Evolutionary conservation across 805 yeast genomes (phyloP), one percentile per base, ranked within the genome.

Genomic region (Brettanomyces custersianus): DNA sequence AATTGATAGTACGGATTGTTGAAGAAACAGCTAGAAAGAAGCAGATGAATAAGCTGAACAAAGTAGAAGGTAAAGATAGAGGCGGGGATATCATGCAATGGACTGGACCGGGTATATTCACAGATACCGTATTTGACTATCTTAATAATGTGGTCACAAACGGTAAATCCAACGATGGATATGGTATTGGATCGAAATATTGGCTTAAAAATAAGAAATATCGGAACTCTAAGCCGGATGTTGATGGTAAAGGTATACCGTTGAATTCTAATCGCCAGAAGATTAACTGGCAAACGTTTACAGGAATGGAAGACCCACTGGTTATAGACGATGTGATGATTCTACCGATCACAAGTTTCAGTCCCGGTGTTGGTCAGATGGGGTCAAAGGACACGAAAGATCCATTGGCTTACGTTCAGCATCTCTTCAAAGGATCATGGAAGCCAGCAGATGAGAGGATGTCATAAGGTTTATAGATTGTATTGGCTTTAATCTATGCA

Each of bases 81-180:
- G 94, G 94, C 5, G 77, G 77, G 16, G 87, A 80, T 51, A 72
- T 86, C 36, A 84, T 86, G 94, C 72, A 80, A 50, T 85, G 95
- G 95, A 85, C 97, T 0, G 98, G 98, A 0, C 95, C 97, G 0
- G 97, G 94, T 1, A 74, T 86, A 17, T 92, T 88, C 76, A 90
- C 98, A 0, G 97, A 92, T 54, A 61, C 73, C 8, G 67, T 92
- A 17, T 86, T 92, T 57, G 75, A 71, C 31, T 87, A 90, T 56
- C 66, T 90, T 46, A 81, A 81, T 56, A 80, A 77, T 49, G 74
- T 74, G 38, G 52, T 66, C 18, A 42, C 52, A 17, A 41, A 52
- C 33, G 63, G 65, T 55, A 30, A 45, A 23, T 39, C 45, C 20
- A 51, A 52, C 4, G 58, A 55, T 36, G 63, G 63, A 1, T 47